These are phyloP conservation scores for Apostasia shenzhenica DNA, from an alignment of 106 monocot species.

Conservation along the genomic window DNA sequence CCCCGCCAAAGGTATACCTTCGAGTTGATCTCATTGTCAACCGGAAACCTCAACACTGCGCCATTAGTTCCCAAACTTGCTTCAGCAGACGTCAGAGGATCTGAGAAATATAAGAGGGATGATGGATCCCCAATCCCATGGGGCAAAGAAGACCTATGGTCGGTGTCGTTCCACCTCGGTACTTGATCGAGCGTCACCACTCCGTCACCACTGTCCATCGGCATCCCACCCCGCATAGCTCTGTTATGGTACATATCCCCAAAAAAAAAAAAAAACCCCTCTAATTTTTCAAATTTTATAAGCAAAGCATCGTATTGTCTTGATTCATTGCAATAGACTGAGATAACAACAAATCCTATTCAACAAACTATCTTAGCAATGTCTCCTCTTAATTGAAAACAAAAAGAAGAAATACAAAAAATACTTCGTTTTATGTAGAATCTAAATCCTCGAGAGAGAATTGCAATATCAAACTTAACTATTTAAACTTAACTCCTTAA, in stretches of 20 bases:
- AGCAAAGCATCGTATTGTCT: too few species aligned
- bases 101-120: slow-evolving; percentile 54
- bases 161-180: slow-evolving; percentile 90
- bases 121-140: slow-evolving; percentile 39
- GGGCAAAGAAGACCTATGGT: slow-evolving; percentile 30
- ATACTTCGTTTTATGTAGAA: too few species aligned
- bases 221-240: slow-evolving; percentile 30
- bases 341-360: too few species aligned
- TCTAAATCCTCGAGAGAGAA: too few species aligned
- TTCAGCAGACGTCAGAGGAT: slow-evolving; percentile 50
- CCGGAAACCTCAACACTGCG: slow-evolving; percentile 68
- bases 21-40: slow-evolving; percentile 85
- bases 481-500: too few species aligned
- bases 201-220: slow-evolving; percentile 43
- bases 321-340: too few species aligned
- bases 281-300: too few species aligned
- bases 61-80: slow-evolving; percentile 22
- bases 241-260: slow-evolving; percentile 47
- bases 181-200: slow-evolving; percentile 90
- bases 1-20: slow-evolving; percentile 96
- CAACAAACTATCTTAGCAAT: too few species aligned
- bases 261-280: neutral
- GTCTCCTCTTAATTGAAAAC: too few species aligned
- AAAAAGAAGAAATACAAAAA: too few species aligned
- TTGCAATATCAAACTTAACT: too few species aligned